Base-by-base conservation (phyloP, 1,284 basidiomycete genomes). In the Pterulicium gracile region DNA sequence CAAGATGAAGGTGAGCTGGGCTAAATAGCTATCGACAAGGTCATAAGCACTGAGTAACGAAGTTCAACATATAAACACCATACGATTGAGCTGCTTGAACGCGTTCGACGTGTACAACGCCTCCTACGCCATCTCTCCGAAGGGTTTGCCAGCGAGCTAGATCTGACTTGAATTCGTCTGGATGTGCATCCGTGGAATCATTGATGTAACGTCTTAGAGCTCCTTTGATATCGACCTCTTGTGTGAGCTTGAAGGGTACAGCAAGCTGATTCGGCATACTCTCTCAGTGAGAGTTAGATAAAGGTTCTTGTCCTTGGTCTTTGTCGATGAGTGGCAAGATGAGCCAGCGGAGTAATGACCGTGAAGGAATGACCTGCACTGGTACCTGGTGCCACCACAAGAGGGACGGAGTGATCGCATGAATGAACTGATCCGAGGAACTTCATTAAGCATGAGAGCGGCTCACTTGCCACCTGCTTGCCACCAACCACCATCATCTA, bases 131-230 rank as follows among this genome's bases (percentile, higher is more conserved):
- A 43, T 80, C 73, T 45, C 74, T 77, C 24, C 93, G 73, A 46
- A 94, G 66, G 3, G 65, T 59, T 44, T 81, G 77, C 75, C 93
- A 89, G 21, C 64, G 64, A 5, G 72, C 72, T 44, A 94, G 79
- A 61, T 97, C 93, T 55, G 73, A 70, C 60, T 72, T 81, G 67
- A 93, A 94, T n/a, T 83, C 80, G 55, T 93, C 89, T 0, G 92
- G 89, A 58, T 95, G 88, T n/a, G 81, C 77, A 36, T 86, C 82
- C 4, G 75, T 70, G 59, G 85, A 78, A 43, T 77, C 57, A n/a
- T 72, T 68, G 43, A 96, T 82, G 63, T 92, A 89, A 35, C 69
- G 67, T 36, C 80, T 73, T 1, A 85, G 69, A 3, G 79, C 68
- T 19, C 72, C 63, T 22, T 73, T 71, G 50, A 93, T 66, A 18